phyloP scores from a whole-genome alignment of 2,329 filamentous ascomycete genomes.

The Orbilia quercus region DNA sequence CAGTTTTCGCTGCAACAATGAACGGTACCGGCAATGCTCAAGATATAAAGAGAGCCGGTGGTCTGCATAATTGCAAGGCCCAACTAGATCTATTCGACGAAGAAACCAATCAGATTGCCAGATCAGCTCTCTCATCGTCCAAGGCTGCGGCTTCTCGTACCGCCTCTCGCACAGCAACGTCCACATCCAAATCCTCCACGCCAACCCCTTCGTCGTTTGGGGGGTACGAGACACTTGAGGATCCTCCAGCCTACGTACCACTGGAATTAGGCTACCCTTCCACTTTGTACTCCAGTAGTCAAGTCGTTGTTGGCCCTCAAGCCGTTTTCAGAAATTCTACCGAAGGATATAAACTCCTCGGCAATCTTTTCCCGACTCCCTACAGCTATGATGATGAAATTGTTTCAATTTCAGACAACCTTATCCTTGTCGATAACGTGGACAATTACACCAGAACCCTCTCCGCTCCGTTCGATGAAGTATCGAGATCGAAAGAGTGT shows the following conservation, averaged over 20 bases:
- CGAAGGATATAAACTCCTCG: constrained; percentile 16
- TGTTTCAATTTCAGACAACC: neutral
- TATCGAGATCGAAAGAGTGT: constrained; percentile 4
- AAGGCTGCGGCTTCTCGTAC: constrained; percentile 22
- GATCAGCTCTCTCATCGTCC: constrained; percentile 12
- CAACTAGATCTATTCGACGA: constrained; percentile 18
- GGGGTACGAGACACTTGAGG: no score
- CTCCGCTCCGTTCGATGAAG: neutral
- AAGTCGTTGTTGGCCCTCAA: constrained; percentile 37
- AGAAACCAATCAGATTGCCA: neutral
- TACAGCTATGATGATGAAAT: constrained; percentile 5
- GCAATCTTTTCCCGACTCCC: constrained; percentile 22
- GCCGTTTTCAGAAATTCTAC: constrained; percentile 17
- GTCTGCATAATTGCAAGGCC: constrained; percentile 35
- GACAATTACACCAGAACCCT: constrained; percentile 48
- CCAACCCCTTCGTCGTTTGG: no score
- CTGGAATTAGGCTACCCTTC: constrained; percentile 6
- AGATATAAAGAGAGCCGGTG: neutral
- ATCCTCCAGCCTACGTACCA: constrained; percentile 16
- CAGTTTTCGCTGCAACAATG: constrained; percentile 72
- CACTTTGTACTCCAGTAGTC: neutral
- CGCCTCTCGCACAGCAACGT: constrained; percentile 3
- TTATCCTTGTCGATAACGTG: constrained; percentile 28
- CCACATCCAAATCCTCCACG: constrained; percentile 6
- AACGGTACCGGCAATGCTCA: constrained; percentile 44